Conservation (phyloP, 2,329 filamentous ascomycete species). For the Fusarium citri region DNA sequence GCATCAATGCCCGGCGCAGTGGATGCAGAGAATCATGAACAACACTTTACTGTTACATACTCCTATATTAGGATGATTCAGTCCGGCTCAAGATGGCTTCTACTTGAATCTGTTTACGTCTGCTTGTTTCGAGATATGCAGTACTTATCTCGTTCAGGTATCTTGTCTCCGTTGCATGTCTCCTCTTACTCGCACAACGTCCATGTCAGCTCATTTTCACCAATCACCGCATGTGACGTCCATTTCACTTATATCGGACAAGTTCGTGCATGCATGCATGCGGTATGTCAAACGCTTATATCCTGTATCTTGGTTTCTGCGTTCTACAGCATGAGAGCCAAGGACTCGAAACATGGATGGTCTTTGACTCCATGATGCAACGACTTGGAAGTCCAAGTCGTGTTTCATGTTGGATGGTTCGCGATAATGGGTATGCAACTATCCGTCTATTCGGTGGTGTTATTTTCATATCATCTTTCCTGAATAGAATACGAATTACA, state of each 20-base stretch:
- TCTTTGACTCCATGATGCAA: background rate
- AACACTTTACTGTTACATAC: background rate
- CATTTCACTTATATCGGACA: slow-evolving; percentile 2
- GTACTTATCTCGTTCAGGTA: background rate
- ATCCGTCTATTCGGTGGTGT: background rate
- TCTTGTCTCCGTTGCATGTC: background rate
- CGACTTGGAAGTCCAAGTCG: background rate
- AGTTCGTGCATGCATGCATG: background rate
- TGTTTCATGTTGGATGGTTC: background rate
- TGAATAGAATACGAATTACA: background rate
- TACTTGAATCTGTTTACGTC: background rate
- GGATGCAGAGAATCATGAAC: slow-evolving; percentile 5
- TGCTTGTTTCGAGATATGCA: background rate
- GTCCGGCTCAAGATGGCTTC: background rate
- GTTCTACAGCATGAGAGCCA: background rate
- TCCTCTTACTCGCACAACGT: slow-evolving; percentile 7
- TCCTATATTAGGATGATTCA: background rate
- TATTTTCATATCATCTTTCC: background rate
- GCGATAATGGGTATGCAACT: background rate
- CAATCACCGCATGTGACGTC: slow-evolving; percentile 5
- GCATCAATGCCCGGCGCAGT: slow-evolving; percentile 21
- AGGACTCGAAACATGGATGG: slow-evolving; percentile 1
- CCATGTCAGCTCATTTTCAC: background rate
- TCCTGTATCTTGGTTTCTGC: background rate
- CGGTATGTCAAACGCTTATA: slow-evolving; percentile 4